These are phyloP conservation scores for Knufia fluminis DNA, from an alignment of 2,329 filamentous ascomycete genomes.

Conservation along the genomic window DNA sequence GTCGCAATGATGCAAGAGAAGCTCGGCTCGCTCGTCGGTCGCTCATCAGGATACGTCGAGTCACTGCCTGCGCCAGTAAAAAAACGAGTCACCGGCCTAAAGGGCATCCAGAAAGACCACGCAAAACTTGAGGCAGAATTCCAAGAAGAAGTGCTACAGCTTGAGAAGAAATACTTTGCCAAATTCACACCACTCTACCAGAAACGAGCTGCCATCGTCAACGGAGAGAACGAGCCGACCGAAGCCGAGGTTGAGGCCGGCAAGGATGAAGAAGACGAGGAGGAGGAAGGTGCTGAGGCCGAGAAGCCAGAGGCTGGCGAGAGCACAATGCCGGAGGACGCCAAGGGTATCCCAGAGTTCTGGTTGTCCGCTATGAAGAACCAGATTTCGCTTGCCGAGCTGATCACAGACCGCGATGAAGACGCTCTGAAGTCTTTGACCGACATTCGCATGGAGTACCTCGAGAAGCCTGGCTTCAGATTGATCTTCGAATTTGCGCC, in stretches of 20 bases:
- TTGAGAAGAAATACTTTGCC: constrained; percentile 99
- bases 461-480: constrained; percentile 95
- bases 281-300: constrained; percentile 51
- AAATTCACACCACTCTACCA: constrained; percentile 97
- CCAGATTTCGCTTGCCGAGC: constrained; percentile 90
- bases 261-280: constrained; percentile 67
- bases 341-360: constrained; percentile 91
- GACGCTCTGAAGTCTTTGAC: constrained; percentile 78
- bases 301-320: constrained; percentile 50
- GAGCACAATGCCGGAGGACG: constrained; percentile 36
- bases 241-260: constrained; percentile 80
- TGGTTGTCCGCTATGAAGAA: constrained; percentile 99
- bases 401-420: constrained; percentile 98
- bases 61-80: constrained; percentile 82
- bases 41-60: constrained; percentile 96
- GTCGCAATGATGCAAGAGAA: constrained; percentile 97
- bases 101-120: constrained; percentile 98
- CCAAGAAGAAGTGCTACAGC: constrained; percentile 93
- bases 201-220: constrained; percentile 87
- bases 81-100: constrained; percentile 86
- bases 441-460: constrained; percentile 98
- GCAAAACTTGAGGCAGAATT: constrained; percentile 97
- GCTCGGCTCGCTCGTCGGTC: constrained; percentile 83
- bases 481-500: constrained; percentile 94
- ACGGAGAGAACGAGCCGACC: constrained; percentile 75